Base-by-base conservation (phyloP, 1,284 basidiomycete genomes). In the Lentinula novae-zelandiae region DNA sequence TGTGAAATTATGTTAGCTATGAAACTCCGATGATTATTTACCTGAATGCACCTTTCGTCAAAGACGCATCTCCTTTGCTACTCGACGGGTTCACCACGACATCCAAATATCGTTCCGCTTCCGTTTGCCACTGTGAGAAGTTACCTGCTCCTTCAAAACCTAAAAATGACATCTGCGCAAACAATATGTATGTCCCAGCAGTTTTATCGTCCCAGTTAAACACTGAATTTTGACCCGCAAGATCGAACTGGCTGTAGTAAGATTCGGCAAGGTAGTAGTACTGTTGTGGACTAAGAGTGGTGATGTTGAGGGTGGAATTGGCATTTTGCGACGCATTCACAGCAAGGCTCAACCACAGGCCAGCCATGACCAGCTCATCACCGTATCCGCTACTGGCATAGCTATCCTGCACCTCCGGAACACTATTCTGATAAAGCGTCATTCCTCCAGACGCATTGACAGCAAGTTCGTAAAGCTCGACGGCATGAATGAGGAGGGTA, bases 121-220 rank as follows among this genome's bases (percentile, higher is more conserved):
- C 83, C 2, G 65, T 69, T 69, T 87, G 84, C 92, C 93, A 96
- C 10, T 76, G 72, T 1, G 83, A 80, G 40, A 86, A 66, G 68
- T 90, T 85, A 13, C 77, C 75, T 46, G 77, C 82, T 48, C 82
- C 75, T 60, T 68, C 74, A 57, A 74, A 74, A 67, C 84, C 74
- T 40, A 82, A 72, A 63, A 81, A 73, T 1, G 85, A 83, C 34
- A 94, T 77, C 61, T 88, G 86, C 0, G 87, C 77, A 57, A 91
- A 91, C 10, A 96, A 75, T 17, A 96, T 82, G 48, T 87, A 83
- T 0, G 92, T 70, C 1, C 88, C 92, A 2, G 93, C 89, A 0
- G 82, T 56, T 71, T 92, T 92, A 1, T 85, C 84, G 70, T 96
- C 94, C 95, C 95, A 97, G 70, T 96, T 95, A 76, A 95, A 92